phyloP scores from a whole-genome alignment of 108 stramenopile genomes.

The Bacterosira constricta region DNA sequence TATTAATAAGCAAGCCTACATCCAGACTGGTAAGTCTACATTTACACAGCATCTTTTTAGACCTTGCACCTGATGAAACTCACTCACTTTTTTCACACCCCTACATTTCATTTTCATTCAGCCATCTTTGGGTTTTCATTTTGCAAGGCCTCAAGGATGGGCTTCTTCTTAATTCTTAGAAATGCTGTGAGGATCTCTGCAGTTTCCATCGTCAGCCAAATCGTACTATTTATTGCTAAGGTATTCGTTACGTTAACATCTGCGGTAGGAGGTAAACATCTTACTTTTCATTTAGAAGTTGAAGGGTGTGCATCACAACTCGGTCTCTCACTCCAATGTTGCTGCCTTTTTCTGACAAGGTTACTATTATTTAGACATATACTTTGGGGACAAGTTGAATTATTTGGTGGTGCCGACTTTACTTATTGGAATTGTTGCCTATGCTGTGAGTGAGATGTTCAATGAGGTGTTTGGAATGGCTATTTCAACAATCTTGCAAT shows the following conservation, averaged over 20 bases:
- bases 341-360: neutral
- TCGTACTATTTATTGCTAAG: constrained; percentile 73
- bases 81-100: too few relatives aligned
- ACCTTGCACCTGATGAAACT: too few relatives aligned
- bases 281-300: neutral
- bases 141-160: constrained; percentile 62
- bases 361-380: constrained; percentile 23
- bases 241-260: constrained; percentile 62
- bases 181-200: constrained; percentile 59
- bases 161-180: constrained; percentile 82
- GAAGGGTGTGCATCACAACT: neutral
- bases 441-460: constrained; percentile 64
- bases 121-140: constrained; percentile 85
- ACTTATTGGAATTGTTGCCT: constrained; percentile 31
- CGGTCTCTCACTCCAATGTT: neutral
- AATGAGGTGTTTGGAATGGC: constrained; percentile 76
- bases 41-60: neutral
- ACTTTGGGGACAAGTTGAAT: constrained; percentile 22
- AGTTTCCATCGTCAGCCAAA: constrained; percentile 47
- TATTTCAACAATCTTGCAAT: constrained; percentile 76
- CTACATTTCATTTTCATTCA: neutral
- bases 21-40: constrained; percentile 56
- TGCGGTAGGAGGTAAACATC: constrained; percentile 1
- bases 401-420: constrained; percentile 30
- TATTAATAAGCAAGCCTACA: constrained; percentile 87